Evolutionary conservation across 2,329 filamentous ascomycete species (phyloP).

Genomic region (Colletotrichum shisoi): DNA sequence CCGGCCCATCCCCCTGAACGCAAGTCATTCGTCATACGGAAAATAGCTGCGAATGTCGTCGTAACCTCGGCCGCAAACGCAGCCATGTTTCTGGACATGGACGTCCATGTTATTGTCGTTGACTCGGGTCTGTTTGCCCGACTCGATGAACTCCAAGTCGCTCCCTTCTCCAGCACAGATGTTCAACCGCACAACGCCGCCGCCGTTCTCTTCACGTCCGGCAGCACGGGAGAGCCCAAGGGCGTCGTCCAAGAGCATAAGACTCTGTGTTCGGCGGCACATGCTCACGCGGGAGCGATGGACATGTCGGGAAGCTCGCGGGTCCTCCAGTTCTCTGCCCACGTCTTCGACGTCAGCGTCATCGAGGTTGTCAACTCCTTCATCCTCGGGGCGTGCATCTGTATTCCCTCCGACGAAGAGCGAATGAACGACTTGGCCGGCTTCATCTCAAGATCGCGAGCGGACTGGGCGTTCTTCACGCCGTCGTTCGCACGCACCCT

Average conservation of each 20-base stretch:
- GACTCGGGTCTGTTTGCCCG: not conserved
- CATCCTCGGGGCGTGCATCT: conserved; percentile 50
- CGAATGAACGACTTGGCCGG: conserved; percentile 45
- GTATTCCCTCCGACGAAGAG: conserved; percentile 50
- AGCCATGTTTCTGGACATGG: not conserved
- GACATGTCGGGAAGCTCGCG: conserved; percentile 18
- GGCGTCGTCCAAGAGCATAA: conserved; percentile 54
- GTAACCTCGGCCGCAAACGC: conserved; percentile 3
- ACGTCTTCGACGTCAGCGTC: conserved; percentile 52
- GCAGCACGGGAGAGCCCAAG: conserved; percentile 62
- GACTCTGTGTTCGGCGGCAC: conserved; percentile 42
- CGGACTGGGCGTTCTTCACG: conserved; percentile 33
- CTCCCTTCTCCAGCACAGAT: conserved; percentile 7
- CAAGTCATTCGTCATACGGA: conserved; percentile 25
- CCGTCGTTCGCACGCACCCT: conserved; percentile 30
- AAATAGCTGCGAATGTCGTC: not conserved
- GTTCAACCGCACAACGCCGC: conserved; percentile 26
- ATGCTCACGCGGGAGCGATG: conserved; percentile 19
- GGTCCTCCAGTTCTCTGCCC: conserved; percentile 42
- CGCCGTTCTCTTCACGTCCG: conserved; percentile 62
- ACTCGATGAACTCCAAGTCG: conserved; percentile 5
- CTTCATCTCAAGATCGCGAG: conserved; percentile 18
- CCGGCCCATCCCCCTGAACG: conserved; percentile 34
- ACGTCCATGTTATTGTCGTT: conserved; percentile 8
- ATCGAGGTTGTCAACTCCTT: conserved; percentile 51